Evolutionary conservation across 2,329 filamentous ascomycete genomes (phyloP), one percentile per base, ranked within the genome.

Genomic region (Akanthomyces uredinophilus): DNA sequence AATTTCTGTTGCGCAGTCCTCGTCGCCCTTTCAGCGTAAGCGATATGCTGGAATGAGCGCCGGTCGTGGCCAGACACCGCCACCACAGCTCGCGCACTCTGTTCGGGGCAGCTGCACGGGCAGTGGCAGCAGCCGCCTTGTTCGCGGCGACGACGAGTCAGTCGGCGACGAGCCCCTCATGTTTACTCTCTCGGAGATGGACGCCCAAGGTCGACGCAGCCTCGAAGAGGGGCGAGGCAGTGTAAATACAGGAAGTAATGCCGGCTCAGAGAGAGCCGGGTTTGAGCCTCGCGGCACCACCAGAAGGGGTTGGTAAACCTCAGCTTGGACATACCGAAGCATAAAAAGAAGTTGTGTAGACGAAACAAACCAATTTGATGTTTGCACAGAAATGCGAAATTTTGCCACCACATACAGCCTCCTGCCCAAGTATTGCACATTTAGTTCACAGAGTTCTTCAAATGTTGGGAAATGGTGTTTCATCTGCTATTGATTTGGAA

Each of bases 161-260:
- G 74, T 78, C 27, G 86, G 89, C 64, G 88, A 90, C 60, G 88
- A 91, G 68, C 87, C 86, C 0, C 73, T 91, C 11, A 79, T 91
- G 11, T 91, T 91, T 72, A 86, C 88, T 65, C 85, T 91, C 79
- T 89, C 86, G 41, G 88, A 91, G 72, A 83, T 90, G 70, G 86
- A 86, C 66, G 78, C 82, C 20, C 80, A 81, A 61, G 81, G 81
- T 50, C 77, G 85, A 64, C 79, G 83, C 65, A 87, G 83, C 66
- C 71, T 87, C 8, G 85, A 88, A 66, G 85, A 87, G 64, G 75
- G 73, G 1, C 72, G 77, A 49, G 73, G 76, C 4, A 72, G 74
- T 32, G 47, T 54, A 44, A 60, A 54, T 47, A 50, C 57, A 20
- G 62, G 62, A 47, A 71, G 72, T 24, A 75, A 75, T 62, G 73